Conservation (phyloP, 225 moss, liverwort and hornwort genomes). For the Marchantia polymorpha region DNA sequence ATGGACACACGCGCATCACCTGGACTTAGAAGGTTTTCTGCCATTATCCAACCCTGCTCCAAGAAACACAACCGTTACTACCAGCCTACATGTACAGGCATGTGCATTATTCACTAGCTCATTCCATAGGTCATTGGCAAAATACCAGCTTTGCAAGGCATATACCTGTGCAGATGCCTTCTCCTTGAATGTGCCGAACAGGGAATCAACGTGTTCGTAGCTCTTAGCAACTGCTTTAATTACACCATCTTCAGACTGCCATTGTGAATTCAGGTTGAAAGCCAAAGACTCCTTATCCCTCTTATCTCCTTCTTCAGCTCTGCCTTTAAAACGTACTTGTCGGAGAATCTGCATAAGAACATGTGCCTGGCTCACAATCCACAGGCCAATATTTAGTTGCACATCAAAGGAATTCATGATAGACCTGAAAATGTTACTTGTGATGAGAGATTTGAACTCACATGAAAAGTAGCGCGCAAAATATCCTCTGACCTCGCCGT, state of each 20-base stretch:
- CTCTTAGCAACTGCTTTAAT: conserved; percentile 69
- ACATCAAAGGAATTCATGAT: not conserved
- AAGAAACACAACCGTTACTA: not conserved
- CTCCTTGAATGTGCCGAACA: conserved; percentile 66
- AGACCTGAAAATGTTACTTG: not conserved
- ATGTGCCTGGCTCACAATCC: conserved; percentile 58
- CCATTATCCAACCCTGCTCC: conserved; percentile 85
- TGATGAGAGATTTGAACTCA: conserved; percentile 20
- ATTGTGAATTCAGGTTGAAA: conserved; percentile 32
- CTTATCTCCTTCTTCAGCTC: not conserved
- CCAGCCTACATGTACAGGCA: not conserved
- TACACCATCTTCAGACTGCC: conserved; percentile 36
- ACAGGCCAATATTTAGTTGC: not conserved
- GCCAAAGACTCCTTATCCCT: not conserved
- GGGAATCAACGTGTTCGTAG: conserved; percentile 54
- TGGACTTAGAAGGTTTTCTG: conserved; percentile 67
- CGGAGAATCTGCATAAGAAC: conserved; percentile 74
- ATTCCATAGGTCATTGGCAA: not conserved
- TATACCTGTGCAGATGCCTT: conserved; percentile 66
- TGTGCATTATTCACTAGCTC: not conserved
- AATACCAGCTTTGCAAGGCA: not conserved
- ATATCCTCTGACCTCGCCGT: conserved; percentile 86
- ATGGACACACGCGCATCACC: conserved; percentile 67
- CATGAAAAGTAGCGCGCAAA: conserved; percentile 88
- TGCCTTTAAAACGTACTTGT: conserved; percentile 7